These are phyloP conservation scores for Termitomyces sp. DNA, from an alignment of 768 basidiomycete species.

Conservation along the genomic window DNA sequence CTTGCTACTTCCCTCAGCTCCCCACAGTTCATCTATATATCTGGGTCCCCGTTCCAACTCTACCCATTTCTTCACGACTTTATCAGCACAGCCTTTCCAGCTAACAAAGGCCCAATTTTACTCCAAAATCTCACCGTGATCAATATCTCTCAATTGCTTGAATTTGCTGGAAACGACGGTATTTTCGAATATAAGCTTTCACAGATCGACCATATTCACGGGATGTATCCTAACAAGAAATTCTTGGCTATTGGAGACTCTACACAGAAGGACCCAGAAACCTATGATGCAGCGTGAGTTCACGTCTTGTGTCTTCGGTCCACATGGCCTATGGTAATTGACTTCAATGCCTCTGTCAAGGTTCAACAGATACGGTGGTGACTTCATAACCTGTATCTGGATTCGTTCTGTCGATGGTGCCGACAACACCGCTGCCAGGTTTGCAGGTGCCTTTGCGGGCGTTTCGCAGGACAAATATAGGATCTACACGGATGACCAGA, in stretches of 20 bases:
- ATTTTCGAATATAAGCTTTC: conserved; percentile 25
- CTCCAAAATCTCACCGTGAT: not conserved
- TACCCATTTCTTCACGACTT: conserved; percentile 43
- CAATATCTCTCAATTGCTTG: not conserved
- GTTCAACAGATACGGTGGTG: conserved; percentile 31
- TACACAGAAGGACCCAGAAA: conserved; percentile 43
- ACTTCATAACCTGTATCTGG: conserved; percentile 40
- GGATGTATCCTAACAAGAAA: conserved; percentile 41
- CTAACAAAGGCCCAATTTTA: not conserved
- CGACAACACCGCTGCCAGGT: conserved; percentile 35
- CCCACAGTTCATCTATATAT: conserved; percentile 41
- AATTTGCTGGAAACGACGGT: not conserved
- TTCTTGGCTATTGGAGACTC: conserved; percentile 43
- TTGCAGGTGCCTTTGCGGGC: conserved; percentile 20
- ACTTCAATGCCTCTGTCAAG: conserved; percentile 17
- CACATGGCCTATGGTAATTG: not conserved
- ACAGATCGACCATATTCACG: conserved; percentile 35
- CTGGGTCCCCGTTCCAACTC: conserved; percentile 43
- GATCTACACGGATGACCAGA: not conserved
- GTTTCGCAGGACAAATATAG: not conserved
- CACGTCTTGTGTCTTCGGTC: not conserved
- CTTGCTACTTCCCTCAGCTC: conserved; percentile 32
- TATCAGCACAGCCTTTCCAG: conserved; percentile 27
- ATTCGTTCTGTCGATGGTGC: conserved; percentile 43
- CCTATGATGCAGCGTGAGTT: conserved; percentile 39